A percentile compares a stretch with the other conserved stretches of the same genome.
Conservation (phyloP, 2,329 filamentous ascomycete genomes). For the Blastomyces emzantsi region DNA sequence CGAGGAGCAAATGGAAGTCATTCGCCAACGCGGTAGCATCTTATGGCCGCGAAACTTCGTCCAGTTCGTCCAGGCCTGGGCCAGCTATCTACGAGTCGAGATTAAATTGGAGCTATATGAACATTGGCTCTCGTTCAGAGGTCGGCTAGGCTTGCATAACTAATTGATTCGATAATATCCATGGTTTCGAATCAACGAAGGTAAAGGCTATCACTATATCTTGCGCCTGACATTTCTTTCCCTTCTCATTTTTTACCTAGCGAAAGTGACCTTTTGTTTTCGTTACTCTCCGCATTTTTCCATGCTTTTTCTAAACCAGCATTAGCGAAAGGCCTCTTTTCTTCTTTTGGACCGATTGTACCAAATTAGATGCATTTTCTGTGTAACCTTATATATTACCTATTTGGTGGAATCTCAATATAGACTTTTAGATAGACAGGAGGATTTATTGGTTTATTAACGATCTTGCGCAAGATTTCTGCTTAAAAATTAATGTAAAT, state of each 20-base stretch:
- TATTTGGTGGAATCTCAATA: neutral
- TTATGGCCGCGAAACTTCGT: conserved; percentile 46
- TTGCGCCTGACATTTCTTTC: neutral
- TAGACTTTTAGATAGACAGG: neutral
- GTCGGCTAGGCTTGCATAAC: conserved; percentile 38
- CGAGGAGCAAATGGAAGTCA: conserved; percentile 49
- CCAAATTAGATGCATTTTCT: neutral
- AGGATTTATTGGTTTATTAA: neutral
- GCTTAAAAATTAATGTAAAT: neutral
- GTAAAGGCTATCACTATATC: neutral
- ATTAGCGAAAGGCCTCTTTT: neutral
- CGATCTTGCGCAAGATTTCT: neutral
- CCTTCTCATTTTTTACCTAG: neutral
- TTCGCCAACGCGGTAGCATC: conserved; percentile 41
- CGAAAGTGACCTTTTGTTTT: neutral
- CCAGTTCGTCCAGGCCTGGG: conserved; percentile 45
- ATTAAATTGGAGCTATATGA: conserved; percentile 52
- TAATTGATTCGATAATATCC: conserved; percentile 9
- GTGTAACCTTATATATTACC: neutral
- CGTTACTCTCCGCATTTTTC: neutral
- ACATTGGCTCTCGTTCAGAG: conserved; percentile 44
- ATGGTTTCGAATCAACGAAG: neutral
- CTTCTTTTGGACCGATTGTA: neutral
- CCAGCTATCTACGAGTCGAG: conserved; percentile 47
- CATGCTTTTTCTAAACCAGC: neutral